Conservation (phyloP, 176 grass and related monocot species). For the Thinopyrum elongatum region DNA sequence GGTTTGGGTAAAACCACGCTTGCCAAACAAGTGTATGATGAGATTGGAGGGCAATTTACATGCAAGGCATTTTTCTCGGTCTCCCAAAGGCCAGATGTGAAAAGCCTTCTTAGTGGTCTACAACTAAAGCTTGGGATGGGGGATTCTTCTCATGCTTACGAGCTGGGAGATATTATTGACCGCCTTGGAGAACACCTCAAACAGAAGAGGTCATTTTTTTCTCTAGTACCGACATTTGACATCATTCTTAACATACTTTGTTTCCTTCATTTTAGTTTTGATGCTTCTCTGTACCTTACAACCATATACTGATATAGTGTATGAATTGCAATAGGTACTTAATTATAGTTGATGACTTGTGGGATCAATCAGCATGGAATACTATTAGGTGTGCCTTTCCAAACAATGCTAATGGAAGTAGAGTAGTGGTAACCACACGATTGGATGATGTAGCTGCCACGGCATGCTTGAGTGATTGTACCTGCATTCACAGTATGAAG, state of each 20-base stretch:
- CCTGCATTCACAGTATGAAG: background rate
- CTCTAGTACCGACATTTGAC: background rate
- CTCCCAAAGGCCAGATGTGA: background rate
- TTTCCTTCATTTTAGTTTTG: background rate
- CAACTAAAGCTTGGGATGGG: background rate
- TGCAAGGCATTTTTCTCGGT: background rate
- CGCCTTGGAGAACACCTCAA: background rate
- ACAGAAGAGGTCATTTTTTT: background rate
- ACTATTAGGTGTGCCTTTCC: background rate
- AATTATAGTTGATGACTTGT: background rate
- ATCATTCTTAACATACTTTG: background rate
- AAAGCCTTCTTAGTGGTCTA: background rate
- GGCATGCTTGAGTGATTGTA: background rate
- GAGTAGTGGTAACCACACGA: background rate
- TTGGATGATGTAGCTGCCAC: background rate
- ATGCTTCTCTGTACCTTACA: background rate
- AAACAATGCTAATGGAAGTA: background rate
- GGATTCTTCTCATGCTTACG: background rate
- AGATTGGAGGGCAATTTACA: background rate
- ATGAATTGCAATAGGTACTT: background rate
- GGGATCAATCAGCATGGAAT: background rate
- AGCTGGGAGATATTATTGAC: background rate
- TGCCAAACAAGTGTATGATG: background rate
- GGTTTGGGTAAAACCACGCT: background rate
- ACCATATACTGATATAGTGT: too few species aligned